A percentile compares a stretch with the other conserved stretches of the same genome.
These are phyloP conservation scores for Leishmania aethiopica DNA, from an alignment of 208 protist genomes.

Conservation along the genomic window DNA sequence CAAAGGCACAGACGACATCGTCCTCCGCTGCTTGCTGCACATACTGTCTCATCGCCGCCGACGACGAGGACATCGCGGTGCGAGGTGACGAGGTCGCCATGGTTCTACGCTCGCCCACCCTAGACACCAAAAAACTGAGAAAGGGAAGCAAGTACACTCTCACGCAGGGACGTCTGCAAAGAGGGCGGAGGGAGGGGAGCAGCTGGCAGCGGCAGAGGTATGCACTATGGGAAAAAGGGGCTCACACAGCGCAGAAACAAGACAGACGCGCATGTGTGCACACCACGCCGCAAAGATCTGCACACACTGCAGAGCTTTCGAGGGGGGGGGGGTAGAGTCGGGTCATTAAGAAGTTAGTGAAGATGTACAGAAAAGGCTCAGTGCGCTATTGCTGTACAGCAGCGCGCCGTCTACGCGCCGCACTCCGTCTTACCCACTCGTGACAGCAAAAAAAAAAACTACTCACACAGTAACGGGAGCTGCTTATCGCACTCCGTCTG, in stretches of 20 bases:
- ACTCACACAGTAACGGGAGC: background rate
- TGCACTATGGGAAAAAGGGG: too few species aligned
- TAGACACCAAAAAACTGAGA: background rate
- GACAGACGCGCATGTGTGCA: background rate
- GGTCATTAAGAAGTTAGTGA: background rate
- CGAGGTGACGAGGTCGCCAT: background rate
- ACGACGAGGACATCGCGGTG: background rate
- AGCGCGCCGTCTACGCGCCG: background rate
- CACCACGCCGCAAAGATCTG: background rate
- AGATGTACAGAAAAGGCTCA: background rate
- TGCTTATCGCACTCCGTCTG: too few species aligned
- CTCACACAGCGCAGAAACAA: background rate
- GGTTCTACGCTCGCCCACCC: background rate
- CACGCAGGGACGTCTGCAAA: background rate
- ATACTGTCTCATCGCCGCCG: conserved; percentile 16
- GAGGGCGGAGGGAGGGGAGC: background rate
- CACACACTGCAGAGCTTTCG: background rate
- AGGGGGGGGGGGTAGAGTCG: too few species aligned
- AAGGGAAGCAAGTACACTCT: background rate
- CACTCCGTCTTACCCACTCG: background rate
- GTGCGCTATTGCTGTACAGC: background rate
- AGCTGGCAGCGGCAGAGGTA: background rate
- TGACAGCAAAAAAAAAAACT: background rate
- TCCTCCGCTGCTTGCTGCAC: conserved; percentile 65
- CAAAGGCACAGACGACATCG: conserved; percentile 74